Evolutionary conservation across 805 yeast genomes (phyloP).

Genomic region (Debaryomyces tyrocola): DNA sequence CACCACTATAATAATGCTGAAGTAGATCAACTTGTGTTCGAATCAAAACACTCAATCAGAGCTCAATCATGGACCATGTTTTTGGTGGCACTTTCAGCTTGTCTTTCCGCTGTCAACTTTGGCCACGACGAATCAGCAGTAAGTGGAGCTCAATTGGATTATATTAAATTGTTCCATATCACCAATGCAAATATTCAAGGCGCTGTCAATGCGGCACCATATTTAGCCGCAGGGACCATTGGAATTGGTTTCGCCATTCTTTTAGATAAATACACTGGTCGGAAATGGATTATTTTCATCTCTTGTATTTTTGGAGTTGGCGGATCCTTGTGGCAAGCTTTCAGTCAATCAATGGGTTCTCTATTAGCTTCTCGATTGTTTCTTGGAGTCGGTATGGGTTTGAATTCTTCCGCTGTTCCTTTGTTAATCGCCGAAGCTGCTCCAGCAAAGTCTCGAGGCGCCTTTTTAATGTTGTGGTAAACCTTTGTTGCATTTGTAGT

Average conservation of each 20-base stretch:
- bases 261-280: constrained; percentile 9
- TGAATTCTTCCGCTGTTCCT: constrained; percentile 14
- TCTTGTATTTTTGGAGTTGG: constrained; percentile 9
- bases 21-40: neutral
- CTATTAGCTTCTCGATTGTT: constrained; percentile 13
- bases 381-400: constrained; percentile 15
- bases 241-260: constrained; percentile 9
- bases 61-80: neutral
- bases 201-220: constrained; percentile 6
- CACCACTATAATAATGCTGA: neutral
- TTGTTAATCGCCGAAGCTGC: constrained; percentile 11
- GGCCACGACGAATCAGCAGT: constrained; percentile 19
- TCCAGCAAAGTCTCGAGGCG: constrained; percentile 14
- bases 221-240: constrained; percentile 9
- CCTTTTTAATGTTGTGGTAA: constrained; percentile 15
- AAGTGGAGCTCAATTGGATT: constrained; percentile 15
- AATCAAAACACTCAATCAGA: neutral
- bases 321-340: constrained; percentile 15
- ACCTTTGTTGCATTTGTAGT: constrained; percentile 16
- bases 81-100: neutral
- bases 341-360: constrained; percentile 5
- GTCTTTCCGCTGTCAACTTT: constrained; percentile 2
- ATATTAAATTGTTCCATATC: constrained; percentile 3
- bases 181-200: constrained; percentile 12
- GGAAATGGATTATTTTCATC: constrained; percentile 10